Conservation (phyloP, 169 alveolate species). For the Plasmodium malariae region DNA sequence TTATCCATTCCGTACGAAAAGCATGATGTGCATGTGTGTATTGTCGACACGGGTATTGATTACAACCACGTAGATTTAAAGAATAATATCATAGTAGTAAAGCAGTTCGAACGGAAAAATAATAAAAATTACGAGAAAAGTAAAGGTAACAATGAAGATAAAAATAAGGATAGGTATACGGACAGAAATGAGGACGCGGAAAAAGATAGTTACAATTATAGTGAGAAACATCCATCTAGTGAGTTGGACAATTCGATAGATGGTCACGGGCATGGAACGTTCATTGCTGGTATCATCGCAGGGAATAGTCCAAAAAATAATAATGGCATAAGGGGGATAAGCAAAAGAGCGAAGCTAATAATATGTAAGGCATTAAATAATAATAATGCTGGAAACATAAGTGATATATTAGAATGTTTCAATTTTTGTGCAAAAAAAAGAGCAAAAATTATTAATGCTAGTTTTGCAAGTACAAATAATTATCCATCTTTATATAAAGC, state of each 20-base stretch:
- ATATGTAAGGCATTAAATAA: slow-evolving; percentile 80
- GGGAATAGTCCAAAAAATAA: slow-evolving; percentile 7
- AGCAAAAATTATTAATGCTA: slow-evolving; percentile 73
- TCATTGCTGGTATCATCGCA: slow-evolving; percentile 84
- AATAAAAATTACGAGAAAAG: background rate
- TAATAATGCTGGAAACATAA: slow-evolving; percentile 79
- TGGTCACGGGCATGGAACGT: slow-evolving; percentile 90
- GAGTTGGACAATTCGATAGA: slow-evolving; percentile 76
- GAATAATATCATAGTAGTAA: slow-evolving; percentile 83
- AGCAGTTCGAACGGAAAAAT: slow-evolving; percentile 78
- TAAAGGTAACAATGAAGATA: background rate
- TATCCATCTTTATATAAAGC: slow-evolving; percentile 39
- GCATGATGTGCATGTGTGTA: slow-evolving; percentile 75
- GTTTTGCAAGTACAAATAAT: slow-evolving; percentile 54
- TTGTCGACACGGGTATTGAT: slow-evolving; percentile 91
- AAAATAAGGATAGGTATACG: background rate
- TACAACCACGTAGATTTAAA: slow-evolving; percentile 84
- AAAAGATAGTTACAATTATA: slow-evolving; percentile 78
- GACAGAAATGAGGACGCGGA: slow-evolving; percentile 79
- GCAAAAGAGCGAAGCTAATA: slow-evolving; percentile 64
- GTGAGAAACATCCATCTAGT: slow-evolving; percentile 78
- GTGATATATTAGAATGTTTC: slow-evolving; percentile 77
- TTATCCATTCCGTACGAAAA: background rate
- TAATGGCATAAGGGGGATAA: slow-evolving; percentile 53
- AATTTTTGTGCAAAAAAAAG: slow-evolving; percentile 69